Base-by-base conservation (phyloP, 495 filamentous ascomycete genomes). In the Haplographium delicatum region DNA sequence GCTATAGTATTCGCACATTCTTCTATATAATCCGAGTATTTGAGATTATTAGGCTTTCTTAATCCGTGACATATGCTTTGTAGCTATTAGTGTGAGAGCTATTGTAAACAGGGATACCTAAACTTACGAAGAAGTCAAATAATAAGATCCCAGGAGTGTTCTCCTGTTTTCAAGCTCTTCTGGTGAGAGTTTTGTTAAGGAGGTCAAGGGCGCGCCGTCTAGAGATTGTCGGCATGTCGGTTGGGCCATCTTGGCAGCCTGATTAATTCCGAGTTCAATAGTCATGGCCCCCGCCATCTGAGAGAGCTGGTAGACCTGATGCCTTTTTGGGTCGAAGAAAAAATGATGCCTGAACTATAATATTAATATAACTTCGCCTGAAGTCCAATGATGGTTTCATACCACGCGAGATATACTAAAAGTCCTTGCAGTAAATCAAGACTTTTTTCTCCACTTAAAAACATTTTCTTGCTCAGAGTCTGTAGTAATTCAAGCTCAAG, bases 401-500 rank as follows among this genome's bases (percentile, higher is more conserved):
- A 54, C 56, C 51, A 58, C 25, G 27, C 44, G 7, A 57, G 31
- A 44, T 60, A 60, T 2, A 60, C 43, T 3, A 60, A 27, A 28
- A 60, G 10, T 4, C 57, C 57, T 34, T 60, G 57, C 6, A 60
- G 27, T 1, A 60, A 33, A 47, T 60, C 57, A 7, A 60, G n/a
- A 25, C 44, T 56, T 27, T 53, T 60, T 37, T 60, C 57, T 4
- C 57, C 48, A 43, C 56, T 35, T 5, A 56, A 16, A 6, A 60
- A 41, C 5, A 53, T 34, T 31, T 23, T 54, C 45, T 35, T 35
- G 22, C 49, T 51, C 6, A 57, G 35, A 3, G 33, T 75, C 78
- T 63, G 74, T 78, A 52, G 68, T 73, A 16, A 74, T 73, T 56
- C 53, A 30, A 42, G 20, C 10, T 60, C 57, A 5, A 60, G 57